These are phyloP conservation scores for Tetrahymena elliotti DNA, from an alignment of 73 alveolate species.

Conservation along the genomic window DNA sequence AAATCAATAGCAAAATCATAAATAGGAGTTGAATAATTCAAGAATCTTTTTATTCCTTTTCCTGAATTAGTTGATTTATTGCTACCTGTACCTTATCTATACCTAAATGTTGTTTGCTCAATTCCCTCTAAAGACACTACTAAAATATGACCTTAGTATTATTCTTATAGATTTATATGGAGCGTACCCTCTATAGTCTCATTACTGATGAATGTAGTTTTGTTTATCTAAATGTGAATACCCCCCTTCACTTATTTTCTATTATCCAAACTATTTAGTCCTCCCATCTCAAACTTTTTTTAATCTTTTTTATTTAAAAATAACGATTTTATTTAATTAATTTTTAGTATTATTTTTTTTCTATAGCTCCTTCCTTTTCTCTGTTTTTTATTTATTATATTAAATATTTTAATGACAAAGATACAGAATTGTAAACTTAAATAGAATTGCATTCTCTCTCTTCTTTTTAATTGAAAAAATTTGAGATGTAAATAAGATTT, in stretches of 20 bases:
- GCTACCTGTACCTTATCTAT: neutral
- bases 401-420: no score
- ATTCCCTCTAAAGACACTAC: neutral
- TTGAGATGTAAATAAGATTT: no score
- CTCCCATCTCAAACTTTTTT: no score
- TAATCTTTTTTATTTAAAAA: no score
- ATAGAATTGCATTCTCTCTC: no score
- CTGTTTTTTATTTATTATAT: no score
- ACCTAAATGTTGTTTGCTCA: neutral
- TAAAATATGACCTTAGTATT: neutral
- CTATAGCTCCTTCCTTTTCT: no score
- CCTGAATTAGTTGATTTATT: neutral
- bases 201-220: neutral
- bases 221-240: no score
- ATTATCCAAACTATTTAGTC: neutral
- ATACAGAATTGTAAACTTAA: no score
- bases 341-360: no score
- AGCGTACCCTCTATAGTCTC: neutral
- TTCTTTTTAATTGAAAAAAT: no score
- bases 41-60: neutral
- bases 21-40: neutral
- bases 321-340: no score
- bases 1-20: neutral
- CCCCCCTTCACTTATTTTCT: neutral
- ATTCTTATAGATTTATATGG: neutral